Base-by-base conservation (phyloP, 768 basidiomycete species). In the Symmetrospora coprosmae region DNA sequence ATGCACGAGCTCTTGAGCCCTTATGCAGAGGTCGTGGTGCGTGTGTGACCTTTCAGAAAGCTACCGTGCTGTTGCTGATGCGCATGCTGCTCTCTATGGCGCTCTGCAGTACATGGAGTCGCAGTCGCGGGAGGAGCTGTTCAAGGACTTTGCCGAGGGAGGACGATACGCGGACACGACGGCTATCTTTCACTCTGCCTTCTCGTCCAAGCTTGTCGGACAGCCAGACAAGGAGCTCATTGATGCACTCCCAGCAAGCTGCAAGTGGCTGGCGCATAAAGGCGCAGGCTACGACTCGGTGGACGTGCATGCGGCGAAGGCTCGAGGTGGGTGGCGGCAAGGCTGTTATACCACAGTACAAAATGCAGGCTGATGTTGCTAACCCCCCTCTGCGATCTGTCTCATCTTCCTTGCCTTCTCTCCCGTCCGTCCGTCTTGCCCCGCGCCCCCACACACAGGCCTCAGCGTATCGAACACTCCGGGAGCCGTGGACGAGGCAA, bases 251-350 rank as follows among this genome's bases (percentile, higher is more conserved):
- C 82, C 87, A 0, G 63, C 76, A 0, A 77, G 76, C 19, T 78
- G 91, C 64, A 82, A 82, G 68, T 89, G 85, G 83, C 87, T 92
- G 69, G 86, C 83, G 1, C 88, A 89, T 72, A 90, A 90, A 60
- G 90, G 89, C 11, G 88, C 90, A 0, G 88, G 90, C 0, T 94
- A 94, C 70, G 88, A 94, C 70, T 81, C 83, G 63, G 83, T 92
- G 65, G 84, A 90, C 68, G 80, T 89, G 16, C 71, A 73, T 6
- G 83, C 83, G 3, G 84, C 83, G 71, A 85, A 80, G 68, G 79
- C 77, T 9, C 78, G 78, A 72, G 85, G 86, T 84, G 66, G 17
- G 72, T 55, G 7, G 31, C n/a, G 23, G 30, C 6, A 4, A 27
- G 9, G 45, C 13, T 17, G 16, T 16, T 21, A 13, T 27, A 13